Conservation (phyloP, 2,329 filamentous ascomycete species). For the Colletotrichum scovillei region DNA sequence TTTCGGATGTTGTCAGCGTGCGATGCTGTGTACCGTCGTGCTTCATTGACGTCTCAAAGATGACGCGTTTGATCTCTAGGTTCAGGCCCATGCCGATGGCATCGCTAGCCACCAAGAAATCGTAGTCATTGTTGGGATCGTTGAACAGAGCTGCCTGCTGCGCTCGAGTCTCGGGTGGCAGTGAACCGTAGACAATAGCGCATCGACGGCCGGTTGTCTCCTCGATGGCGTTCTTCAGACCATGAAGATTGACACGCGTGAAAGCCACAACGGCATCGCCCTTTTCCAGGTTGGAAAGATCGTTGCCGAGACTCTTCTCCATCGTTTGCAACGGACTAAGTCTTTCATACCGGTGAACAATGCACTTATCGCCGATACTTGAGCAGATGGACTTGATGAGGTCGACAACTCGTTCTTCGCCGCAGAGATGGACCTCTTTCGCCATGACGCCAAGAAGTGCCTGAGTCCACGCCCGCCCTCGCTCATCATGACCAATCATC, state of each 20-base stretch:
- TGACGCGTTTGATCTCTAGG: conserved; percentile 87
- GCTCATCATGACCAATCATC: conserved; percentile 85
- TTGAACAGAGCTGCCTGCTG: conserved; percentile 95
- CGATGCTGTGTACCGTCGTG: conserved; percentile 70
- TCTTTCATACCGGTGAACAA: conserved; percentile 86
- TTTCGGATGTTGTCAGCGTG: conserved; percentile 76
- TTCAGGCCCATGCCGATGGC: conserved; percentile 99
- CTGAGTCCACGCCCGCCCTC: conserved; percentile 95
- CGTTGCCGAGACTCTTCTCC: conserved; percentile 69
- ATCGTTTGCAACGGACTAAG: conserved; percentile 81
- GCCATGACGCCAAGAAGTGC: conserved; percentile 89
- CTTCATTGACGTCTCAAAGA: conserved; percentile 85
- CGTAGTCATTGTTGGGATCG: conserved; percentile 94
- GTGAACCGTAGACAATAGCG: conserved; percentile 90
- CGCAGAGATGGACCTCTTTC: conserved; percentile 91
- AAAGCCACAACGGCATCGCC: conserved; percentile 94
- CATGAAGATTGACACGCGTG: conserved; percentile 83
- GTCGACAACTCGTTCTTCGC: conserved; percentile 84
- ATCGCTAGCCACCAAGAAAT: conserved; percentile 92
- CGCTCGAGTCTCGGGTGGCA: conserved; percentile 92
- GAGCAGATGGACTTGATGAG: conserved; percentile 83
- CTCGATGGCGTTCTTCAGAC: conserved; percentile 83
- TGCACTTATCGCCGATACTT: conserved; percentile 82
- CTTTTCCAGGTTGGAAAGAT: conserved; percentile 78
- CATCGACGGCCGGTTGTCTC: conserved; percentile 79